A percentile compares a stretch with the other conserved stretches of the same genome.
Evolutionary conservation across 1,139 yeast genomes (phyloP).

Genomic region (Sugiyamaella japonica): DNA sequence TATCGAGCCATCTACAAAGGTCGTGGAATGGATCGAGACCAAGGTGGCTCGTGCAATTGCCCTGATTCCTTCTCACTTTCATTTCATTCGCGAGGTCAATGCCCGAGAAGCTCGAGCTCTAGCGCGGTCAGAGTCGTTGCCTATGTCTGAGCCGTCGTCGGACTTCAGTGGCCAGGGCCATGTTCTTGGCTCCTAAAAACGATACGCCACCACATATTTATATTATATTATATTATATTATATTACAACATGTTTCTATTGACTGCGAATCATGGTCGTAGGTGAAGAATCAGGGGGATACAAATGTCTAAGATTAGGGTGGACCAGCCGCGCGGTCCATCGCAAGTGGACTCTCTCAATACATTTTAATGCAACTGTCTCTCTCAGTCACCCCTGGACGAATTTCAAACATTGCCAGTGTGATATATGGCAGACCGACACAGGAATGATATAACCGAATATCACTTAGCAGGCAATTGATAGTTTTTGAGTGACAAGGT

Average conservation of each 20-base stretch:
- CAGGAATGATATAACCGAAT: too few relatives aligned
- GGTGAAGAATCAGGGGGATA: slow-evolving; percentile 9
- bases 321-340: slow-evolving; percentile 1
- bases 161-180: slow-evolving; percentile 16
- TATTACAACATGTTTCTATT: too few relatives aligned
- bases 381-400: not conserved
- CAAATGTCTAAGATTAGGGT: slow-evolving; percentile 3
- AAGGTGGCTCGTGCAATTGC: slow-evolving; percentile 53
- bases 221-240: not conserved
- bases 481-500: too few relatives aligned
- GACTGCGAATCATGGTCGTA: too few relatives aligned
- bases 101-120: slow-evolving; percentile 43
- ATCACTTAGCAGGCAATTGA: too few relatives aligned
- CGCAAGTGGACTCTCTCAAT: too few relatives aligned
- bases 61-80: slow-evolving; percentile 54
- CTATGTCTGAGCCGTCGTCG: slow-evolving; percentile 12
- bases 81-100: slow-evolving; percentile 57
- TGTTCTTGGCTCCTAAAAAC: slow-evolving; percentile 11
- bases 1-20: slow-evolving; percentile 64
- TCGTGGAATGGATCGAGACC: slow-evolving; percentile 65
- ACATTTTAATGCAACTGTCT: not conserved
- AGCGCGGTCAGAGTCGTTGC: slow-evolving; percentile 16
- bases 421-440: too few relatives aligned
- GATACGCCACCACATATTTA: slow-evolving; percentile 1
- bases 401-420: not conserved